Evolutionary conservation across 305 asterid genomes (phyloP).

Genomic region (Solanum aculeatissimum): DNA sequence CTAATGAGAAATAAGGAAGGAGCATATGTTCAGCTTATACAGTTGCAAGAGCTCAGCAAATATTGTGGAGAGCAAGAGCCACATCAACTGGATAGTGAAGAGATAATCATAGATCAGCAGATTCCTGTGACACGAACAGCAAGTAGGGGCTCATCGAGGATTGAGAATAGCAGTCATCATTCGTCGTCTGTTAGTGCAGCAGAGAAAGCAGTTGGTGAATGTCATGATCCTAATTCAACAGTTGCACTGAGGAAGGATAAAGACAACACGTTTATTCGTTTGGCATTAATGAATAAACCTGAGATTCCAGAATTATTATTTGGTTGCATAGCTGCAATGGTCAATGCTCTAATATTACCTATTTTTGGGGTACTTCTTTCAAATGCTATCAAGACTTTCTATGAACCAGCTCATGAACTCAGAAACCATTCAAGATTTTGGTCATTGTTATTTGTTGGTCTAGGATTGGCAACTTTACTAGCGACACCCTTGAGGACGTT

Average conservation of each 20-base stretch:
- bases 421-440: slow-evolving; percentile 45
- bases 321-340: slow-evolving; percentile 50
- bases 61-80: neutral
- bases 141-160: slow-evolving; percentile 54
- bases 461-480: slow-evolving; percentile 43
- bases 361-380: slow-evolving; percentile 48
- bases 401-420: slow-evolving; percentile 43
- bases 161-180: slow-evolving; percentile 46
- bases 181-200: slow-evolving; percentile 53
- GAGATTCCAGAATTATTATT: slow-evolving; percentile 39
- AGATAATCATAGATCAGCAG: slow-evolving; percentile 16
- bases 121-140: slow-evolving; percentile 37
- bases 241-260: slow-evolving; percentile 58
- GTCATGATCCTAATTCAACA: slow-evolving; percentile 19
- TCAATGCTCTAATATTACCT: slow-evolving; percentile 54
- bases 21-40: slow-evolving; percentile 43
- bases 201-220: slow-evolving; percentile 5
- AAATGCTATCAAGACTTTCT: slow-evolving; percentile 36
- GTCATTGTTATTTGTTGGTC: slow-evolving; percentile 47
- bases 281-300: slow-evolving; percentile 45
- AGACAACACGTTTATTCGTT: slow-evolving; percentile 44
- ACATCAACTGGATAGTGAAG: slow-evolving; percentile 14
- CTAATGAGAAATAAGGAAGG: slow-evolving; percentile 34
- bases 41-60: slow-evolving; percentile 23
- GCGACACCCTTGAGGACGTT: slow-evolving; percentile 47